Evolutionary conservation across 352 stramenopile genomes (phyloP).

Genomic region (Globisporangium paddicum): DNA sequence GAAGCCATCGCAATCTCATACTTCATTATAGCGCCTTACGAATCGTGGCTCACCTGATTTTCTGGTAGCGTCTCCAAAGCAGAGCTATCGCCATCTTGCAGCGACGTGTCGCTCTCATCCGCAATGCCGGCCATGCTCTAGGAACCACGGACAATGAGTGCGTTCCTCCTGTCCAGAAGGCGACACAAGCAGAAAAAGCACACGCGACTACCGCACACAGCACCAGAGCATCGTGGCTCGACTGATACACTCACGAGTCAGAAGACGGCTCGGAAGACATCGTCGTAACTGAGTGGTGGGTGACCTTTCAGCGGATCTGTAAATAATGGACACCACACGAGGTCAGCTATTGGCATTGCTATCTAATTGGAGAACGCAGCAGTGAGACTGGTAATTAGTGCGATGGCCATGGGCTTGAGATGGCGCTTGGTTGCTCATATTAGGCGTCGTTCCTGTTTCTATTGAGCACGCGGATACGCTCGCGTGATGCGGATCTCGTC

Average conservation of each 20-base stretch:
- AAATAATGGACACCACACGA: neutral
- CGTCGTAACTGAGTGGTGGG: neutral
- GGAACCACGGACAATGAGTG: neutral
- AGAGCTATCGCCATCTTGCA: neutral
- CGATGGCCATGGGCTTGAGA: neutral
- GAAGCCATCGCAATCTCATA: too few relatives aligned
- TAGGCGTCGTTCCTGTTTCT: constrained; percentile 10
- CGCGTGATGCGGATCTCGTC: constrained; percentile 75
- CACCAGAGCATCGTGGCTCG: neutral
- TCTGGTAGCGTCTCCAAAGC: neutral
- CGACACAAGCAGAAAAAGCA: neutral
- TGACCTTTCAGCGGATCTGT: neutral
- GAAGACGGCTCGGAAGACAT: neutral
- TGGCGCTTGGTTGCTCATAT: neutral
- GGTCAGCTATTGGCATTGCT: neutral
- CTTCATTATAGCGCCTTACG: too few relatives aligned
- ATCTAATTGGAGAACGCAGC: too few relatives aligned
- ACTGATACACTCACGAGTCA: neutral
- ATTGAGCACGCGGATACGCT: constrained; percentile 61
- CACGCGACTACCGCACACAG: neutral
- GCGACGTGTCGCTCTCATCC: neutral
- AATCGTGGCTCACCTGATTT: neutral
- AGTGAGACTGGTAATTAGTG: neutral
- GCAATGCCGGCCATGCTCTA: neutral
- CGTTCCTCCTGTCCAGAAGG: neutral